Evolutionary conservation across 2,329 filamentous ascomycete genomes (phyloP).

Genomic region (Ilyonectria sp.): DNA sequence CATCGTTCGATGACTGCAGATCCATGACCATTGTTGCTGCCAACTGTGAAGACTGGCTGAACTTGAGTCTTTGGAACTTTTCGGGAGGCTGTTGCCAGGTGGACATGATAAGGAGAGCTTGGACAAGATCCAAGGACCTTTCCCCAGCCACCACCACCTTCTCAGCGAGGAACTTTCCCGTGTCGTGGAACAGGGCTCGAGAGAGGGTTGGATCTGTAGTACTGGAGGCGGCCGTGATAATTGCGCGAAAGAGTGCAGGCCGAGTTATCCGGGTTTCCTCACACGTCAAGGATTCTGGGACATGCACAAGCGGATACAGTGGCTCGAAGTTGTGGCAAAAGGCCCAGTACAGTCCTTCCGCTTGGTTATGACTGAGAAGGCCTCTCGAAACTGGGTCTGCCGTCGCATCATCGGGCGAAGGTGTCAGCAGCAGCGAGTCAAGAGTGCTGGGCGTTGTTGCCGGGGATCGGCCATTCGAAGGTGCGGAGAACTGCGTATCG

Average conservation of each 20-base stretch:
- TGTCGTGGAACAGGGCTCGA: conserved; percentile 28
- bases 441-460: neutral
- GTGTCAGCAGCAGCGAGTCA: neutral
- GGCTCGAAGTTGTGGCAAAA: conserved; percentile 23
- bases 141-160: conserved; percentile 31
- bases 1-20: conserved; percentile 33
- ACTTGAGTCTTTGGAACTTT: conserved; percentile 35
- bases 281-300: conserved; percentile 16
- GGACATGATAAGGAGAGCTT: conserved; percentile 32
- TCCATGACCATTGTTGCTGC: conserved; percentile 39
- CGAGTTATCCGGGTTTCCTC: neutral
- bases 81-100: conserved; percentile 36
- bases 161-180: conserved; percentile 30
- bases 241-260: conserved; percentile 31
- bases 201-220: conserved; percentile 25
- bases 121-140: conserved; percentile 37
- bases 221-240: conserved; percentile 23
- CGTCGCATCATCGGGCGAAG: neutral
- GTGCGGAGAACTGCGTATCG: neutral
- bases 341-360: conserved; percentile 18
- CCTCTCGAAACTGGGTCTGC: conserved; percentile 25
- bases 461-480: conserved; percentile 6
- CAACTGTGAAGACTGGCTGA: conserved; percentile 36
- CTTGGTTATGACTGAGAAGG: conserved; percentile 7
- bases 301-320: conserved; percentile 26